Conservation (phyloP, 1,284 basidiomycete species). For the Exsudoporus floridanus region DNA sequence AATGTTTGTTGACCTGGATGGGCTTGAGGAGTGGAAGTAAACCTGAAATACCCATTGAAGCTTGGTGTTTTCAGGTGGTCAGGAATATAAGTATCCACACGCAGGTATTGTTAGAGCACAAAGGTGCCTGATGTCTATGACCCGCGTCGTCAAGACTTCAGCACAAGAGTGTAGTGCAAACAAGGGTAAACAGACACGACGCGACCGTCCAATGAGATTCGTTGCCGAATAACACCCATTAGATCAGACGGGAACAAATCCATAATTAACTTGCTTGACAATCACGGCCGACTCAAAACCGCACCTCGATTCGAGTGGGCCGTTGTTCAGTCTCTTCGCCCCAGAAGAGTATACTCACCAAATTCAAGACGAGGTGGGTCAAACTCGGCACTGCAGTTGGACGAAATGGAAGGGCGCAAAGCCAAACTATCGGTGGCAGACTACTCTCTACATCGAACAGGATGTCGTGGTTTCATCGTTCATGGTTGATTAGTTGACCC, state of each 20-base stretch:
- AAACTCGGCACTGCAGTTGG: background rate
- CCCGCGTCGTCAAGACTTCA: constrained; percentile 1
- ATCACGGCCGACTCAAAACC: background rate
- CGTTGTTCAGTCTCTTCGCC: background rate
- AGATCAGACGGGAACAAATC: too few relatives aligned
- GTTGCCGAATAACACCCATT: background rate
- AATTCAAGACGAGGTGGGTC: background rate
- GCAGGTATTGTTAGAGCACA: constrained; percentile 2
- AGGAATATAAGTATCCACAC: constrained; percentile 1
- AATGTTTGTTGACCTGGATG: constrained; percentile 75
- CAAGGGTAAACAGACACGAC: constrained; percentile 32
- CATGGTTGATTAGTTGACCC: background rate
- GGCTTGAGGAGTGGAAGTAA: constrained; percentile 91
- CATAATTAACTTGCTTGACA: background rate
- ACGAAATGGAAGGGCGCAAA: background rate
- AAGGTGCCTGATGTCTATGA: background rate
- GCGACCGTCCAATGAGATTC: constrained; percentile 27
- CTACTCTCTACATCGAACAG: background rate
- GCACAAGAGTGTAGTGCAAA: constrained; percentile 19
- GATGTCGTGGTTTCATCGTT: background rate
- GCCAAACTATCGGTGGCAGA: background rate
- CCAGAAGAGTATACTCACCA: background rate
- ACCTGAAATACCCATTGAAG: constrained; percentile 88
- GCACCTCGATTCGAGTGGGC: background rate
- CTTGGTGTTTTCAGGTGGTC: background rate